Evolutionary conservation across 176 grass and related monocot genomes (phyloP).

Genomic region (Tuctoria greenei): DNA sequence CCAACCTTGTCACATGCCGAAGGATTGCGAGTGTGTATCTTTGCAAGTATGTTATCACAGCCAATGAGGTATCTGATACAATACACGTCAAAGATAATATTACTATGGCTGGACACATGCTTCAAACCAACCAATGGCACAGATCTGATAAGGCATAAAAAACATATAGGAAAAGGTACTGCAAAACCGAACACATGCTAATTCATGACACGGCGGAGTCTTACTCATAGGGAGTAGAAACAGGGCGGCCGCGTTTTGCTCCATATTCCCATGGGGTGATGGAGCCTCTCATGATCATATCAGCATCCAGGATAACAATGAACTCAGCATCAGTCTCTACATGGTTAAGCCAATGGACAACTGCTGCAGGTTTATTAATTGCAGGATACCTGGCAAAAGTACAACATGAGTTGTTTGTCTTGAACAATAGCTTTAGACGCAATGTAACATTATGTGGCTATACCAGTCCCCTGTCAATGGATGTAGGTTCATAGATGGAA

Average conservation of each 20-base stretch:
- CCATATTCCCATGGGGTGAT: conserved; percentile 99
- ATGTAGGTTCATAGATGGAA: conserved; percentile 92
- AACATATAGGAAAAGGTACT: conserved; percentile 8
- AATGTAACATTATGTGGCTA: conserved; percentile 23
- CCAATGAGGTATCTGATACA: conserved; percentile 88
- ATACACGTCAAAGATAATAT: conserved; percentile 32
- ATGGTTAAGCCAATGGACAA: conserved; percentile 97
- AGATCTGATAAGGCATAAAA: conserved; percentile 37
- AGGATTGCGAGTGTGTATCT: conserved; percentile 90
- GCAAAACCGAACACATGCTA: conserved; percentile 7
- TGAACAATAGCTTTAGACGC: conserved; percentile 23
- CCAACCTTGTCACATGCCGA: conserved; percentile 94
- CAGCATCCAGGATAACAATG: conserved; percentile 93
- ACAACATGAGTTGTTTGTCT: conserved; percentile 21
- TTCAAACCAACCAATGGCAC: conserved; percentile 46
- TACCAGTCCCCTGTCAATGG: conserved; percentile 98
- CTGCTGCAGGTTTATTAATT: conserved; percentile 96
- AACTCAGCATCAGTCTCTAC: conserved; percentile 89
- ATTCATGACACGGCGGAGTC: conserved; percentile 27
- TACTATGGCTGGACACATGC: conserved; percentile 15
- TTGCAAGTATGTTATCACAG: conserved; percentile 91
- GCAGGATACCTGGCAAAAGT: conserved; percentile 79
- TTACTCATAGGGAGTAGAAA: conserved; percentile 97
- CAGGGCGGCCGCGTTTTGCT: conserved; percentile 75
- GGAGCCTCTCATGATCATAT: conserved; percentile 96